phyloP scores from a whole-genome alignment of 139 green algal genomes.

The Coelastrella sp. region DNA sequence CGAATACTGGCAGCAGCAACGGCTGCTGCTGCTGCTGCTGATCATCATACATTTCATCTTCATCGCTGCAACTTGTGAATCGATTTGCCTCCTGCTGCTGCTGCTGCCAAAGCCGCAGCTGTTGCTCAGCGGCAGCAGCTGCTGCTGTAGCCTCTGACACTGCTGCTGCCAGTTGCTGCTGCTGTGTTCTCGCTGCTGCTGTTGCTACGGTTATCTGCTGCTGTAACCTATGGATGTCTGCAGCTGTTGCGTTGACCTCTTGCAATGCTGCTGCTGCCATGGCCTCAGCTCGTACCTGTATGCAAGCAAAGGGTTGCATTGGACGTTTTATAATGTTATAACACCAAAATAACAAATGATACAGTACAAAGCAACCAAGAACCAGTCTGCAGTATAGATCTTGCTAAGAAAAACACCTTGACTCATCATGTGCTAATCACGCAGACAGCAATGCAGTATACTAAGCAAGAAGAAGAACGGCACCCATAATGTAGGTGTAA shows the following conservation, averaged over 20 bases:
- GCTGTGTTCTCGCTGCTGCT: neutral
- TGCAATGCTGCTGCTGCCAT: neutral
- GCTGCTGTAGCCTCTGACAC: neutral
- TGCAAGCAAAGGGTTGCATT: neutral
- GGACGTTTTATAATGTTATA: neutral
- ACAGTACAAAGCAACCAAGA: too few species aligned
- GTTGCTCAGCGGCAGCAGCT: neutral
- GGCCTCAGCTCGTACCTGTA: neutral
- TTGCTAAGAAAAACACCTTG: too few species aligned
- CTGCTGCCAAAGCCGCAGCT: slow-evolving; percentile 20
- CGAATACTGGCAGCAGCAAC: neutral
- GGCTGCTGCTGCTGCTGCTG: slow-evolving; percentile 28
- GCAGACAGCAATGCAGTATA: too few species aligned
- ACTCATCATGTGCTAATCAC: too few species aligned
- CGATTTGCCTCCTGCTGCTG: neutral
- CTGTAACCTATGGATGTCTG: neutral
- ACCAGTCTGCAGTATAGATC: too few species aligned
- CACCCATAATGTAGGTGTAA: too few species aligned
- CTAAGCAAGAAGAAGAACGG: neutral
- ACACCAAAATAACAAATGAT: neutral
- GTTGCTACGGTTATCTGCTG: slow-evolving; percentile 2
- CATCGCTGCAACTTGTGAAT: neutral
- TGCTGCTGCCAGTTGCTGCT: slow-evolving; percentile 24
- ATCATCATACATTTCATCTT: neutral
- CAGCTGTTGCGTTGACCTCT: neutral